Conservation (phyloP, 306 rosid genomes). For the Vicia sativa region DNA sequence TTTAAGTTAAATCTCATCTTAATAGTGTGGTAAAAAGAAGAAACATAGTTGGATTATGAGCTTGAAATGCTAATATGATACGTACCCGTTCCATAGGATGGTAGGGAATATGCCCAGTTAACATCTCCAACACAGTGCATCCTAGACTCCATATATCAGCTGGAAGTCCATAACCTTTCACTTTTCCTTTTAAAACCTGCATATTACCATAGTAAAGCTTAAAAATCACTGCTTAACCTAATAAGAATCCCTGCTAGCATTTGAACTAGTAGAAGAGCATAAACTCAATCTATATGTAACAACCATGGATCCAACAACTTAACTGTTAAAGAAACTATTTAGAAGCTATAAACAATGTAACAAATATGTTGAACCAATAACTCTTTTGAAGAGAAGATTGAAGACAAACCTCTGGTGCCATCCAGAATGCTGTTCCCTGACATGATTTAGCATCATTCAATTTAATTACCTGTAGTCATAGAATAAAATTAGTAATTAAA, state of each 20-base stretch:
- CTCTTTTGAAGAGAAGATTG: conserved; percentile 29
- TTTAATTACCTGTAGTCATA: conserved; percentile 62
- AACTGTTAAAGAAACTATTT: conserved; percentile 12
- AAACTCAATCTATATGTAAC: conserved; percentile 10
- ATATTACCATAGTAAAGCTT: conserved; percentile 36
- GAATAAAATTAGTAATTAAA: conserved; percentile 32
- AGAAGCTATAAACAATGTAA: conserved; percentile 2
- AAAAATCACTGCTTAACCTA: not conserved
- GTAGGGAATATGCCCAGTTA: conserved; percentile 74
- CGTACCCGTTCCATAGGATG: conserved; percentile 66
- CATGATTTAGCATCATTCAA: conserved; percentile 76
- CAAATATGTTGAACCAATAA: conserved; percentile 30
- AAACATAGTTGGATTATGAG: conserved; percentile 14
- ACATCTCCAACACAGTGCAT: conserved; percentile 96
- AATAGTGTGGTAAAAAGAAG: conserved; percentile 6
- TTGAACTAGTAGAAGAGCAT: conserved; percentile 23
- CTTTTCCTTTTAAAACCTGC: conserved; percentile 88
- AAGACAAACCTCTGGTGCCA: conserved; percentile 97
- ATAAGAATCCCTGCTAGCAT: conserved; percentile 3
- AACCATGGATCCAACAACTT: conserved; percentile 20
- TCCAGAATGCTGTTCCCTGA: conserved; percentile 95
- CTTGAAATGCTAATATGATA: conserved; percentile 30
- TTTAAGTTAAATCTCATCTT: not conserved
- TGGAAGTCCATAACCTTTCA: conserved; percentile 81
- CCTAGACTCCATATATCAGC: conserved; percentile 99